Conservation (phyloP, 2,329 filamentous ascomycete genomes). For the Paecilomyces sp. region DNA sequence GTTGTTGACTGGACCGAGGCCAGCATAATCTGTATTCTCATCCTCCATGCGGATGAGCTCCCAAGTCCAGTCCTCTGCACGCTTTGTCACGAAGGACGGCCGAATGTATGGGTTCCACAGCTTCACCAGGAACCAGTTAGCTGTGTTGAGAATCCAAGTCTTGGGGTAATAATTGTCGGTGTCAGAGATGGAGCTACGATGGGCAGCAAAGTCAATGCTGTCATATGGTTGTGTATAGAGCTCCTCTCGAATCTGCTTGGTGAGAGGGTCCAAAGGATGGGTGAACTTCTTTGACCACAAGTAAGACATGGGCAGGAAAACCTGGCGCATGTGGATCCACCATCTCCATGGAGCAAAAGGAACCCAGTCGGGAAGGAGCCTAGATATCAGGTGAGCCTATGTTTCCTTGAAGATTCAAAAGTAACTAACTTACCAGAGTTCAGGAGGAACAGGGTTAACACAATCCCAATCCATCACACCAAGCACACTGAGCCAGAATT, state of each 20-base stretch:
- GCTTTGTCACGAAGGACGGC: conserved; percentile 55
- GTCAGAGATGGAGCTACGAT: conserved; percentile 75
- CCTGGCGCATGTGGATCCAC: conserved; percentile 98
- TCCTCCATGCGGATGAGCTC: conserved; percentile 86
- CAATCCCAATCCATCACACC: conserved; percentile 83
- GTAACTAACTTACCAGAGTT: conserved; percentile 61
- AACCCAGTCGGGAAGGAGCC: conserved; percentile 79
- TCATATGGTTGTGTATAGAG: conserved; percentile 73
- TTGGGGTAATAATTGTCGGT: conserved; percentile 92
- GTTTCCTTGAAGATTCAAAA: neutral
- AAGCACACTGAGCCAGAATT: conserved; percentile 85
- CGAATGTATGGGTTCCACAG: conserved; percentile 76
- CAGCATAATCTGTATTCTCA: conserved; percentile 79
- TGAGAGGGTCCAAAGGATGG: conserved; percentile 67
- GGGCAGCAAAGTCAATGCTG: conserved; percentile 65
- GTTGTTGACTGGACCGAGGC: conserved; percentile 81
- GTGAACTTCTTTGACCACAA: conserved; percentile 78
- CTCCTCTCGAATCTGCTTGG: conserved; percentile 67
- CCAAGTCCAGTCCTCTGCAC: conserved; percentile 74
- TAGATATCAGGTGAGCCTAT: conserved; percentile 14
- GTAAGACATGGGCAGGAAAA: conserved; percentile 90
- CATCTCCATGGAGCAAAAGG: conserved; percentile 87
- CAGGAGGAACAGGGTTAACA: conserved; percentile 88
- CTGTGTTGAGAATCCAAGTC: conserved; percentile 67
- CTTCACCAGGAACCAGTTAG: conserved; percentile 72